These are phyloP conservation scores for Boletus reticuloceps DNA, from an alignment of 768 basidiomycete species.

Conservation along the genomic window DNA sequence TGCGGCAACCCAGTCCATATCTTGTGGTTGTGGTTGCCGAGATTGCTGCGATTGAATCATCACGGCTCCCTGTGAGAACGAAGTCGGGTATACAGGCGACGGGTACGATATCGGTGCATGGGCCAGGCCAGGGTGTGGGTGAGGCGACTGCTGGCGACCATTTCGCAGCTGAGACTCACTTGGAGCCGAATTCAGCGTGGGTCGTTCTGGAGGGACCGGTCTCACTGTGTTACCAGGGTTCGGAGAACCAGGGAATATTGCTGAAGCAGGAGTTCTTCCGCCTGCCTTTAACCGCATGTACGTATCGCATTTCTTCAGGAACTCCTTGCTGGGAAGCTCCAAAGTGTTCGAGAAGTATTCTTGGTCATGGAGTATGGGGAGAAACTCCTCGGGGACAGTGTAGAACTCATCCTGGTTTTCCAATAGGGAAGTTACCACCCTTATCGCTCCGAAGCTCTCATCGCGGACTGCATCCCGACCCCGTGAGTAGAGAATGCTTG, in stretches of 20 bases:
- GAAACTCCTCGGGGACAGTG: conserved; percentile 88
- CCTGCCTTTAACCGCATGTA: conserved; percentile 72
- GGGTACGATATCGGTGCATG: conserved; percentile 47
- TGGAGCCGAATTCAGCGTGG: conserved; percentile 39
- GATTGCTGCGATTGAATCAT: conserved; percentile 44
- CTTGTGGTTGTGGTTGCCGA: conserved; percentile 41
- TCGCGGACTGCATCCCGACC: conserved; percentile 84
- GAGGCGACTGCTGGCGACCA: conserved; percentile 39
- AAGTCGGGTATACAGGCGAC: conserved; percentile 41
- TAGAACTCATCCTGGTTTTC: conserved; percentile 96
- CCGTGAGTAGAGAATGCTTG: conserved; percentile 93
- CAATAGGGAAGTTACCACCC: conserved; percentile 79
- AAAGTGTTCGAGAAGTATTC: conserved; percentile 87
- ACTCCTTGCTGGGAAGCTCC: conserved; percentile 92
- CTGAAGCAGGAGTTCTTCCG: conserved; percentile 44
- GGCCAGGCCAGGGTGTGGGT: conserved; percentile 37
- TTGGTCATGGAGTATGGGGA: conserved; percentile 83
- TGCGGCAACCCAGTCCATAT: conserved; percentile 38
- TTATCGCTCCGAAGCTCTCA: conserved; percentile 88
- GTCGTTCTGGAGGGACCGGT: conserved; percentile 45
- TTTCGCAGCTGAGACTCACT: conserved; percentile 38
- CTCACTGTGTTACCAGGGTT: conserved; percentile 18
- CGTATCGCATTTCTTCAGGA: conserved; percentile 93
- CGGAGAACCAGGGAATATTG: conserved; percentile 31
- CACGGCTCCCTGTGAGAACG: conserved; percentile 43